phyloP scores from a whole-genome alignment of 1,139 yeast genomes.

The Taphrina flavorubra region DNA sequence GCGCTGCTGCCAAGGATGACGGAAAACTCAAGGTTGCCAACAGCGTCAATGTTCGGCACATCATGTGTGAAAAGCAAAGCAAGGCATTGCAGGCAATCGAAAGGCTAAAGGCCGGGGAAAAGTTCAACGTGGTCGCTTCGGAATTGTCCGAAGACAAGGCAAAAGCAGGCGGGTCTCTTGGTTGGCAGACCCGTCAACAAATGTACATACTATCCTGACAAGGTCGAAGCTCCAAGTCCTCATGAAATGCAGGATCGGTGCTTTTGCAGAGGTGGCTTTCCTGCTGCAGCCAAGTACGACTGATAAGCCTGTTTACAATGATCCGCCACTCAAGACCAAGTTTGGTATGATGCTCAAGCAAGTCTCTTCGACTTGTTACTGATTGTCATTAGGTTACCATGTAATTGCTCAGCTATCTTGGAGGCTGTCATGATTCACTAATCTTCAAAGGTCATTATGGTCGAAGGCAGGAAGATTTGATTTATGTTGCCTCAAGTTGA shows the following conservation, averaged over 20 bases:
- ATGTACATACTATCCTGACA: conserved; percentile 15
- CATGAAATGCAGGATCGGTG: conserved; percentile 38
- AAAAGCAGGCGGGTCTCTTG: conserved; percentile 45
- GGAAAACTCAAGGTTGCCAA: conserved; percentile 26
- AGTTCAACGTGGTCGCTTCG: conserved; percentile 46
- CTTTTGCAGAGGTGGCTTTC: conserved; percentile 47
- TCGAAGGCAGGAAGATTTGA: conserved; percentile 32
- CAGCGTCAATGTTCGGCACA: conserved; percentile 44
- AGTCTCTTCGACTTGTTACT: background rate
- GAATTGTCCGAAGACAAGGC: conserved; percentile 47
- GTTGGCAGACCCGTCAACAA: conserved; percentile 46
- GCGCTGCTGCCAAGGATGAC: conserved; percentile 8
- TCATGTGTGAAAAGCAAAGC: conserved; percentile 46
- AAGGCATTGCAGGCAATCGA: conserved; percentile 46
- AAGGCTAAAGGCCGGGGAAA: conserved; percentile 44
- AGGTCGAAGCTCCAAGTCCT: background rate
- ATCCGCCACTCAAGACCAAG: conserved; percentile 46
- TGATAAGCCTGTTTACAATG: conserved; percentile 46
- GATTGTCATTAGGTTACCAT: conserved; percentile 7
- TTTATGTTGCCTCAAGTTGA: too few relatives aligned
- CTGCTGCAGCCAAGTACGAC: conserved; percentile 45
- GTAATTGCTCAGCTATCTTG: background rate
- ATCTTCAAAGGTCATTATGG: conserved; percentile 17
- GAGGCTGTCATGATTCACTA: background rate
- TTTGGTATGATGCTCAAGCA: conserved; percentile 43